Base-by-base conservation (phyloP, 2,329 filamentous ascomycete genomes). In the Verticillium longisporum region DNA sequence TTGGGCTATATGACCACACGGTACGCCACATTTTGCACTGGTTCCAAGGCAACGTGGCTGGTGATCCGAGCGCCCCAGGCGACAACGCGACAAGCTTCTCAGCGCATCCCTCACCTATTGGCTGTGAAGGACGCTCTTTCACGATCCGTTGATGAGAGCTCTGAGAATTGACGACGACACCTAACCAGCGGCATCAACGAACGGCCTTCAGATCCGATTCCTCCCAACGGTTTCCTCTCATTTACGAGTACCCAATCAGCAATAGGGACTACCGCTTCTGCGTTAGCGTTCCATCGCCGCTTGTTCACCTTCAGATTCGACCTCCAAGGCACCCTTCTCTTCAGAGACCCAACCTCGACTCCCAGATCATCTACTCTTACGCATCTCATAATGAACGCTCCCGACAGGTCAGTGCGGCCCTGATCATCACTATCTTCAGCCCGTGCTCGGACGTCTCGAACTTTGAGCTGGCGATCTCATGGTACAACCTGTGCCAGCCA, bases 361-460 rank as follows among this genome's bases (percentile, higher is more conserved):
- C n/a, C 18, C n/a, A 50, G 7, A 21, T 11, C n/a, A 3, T 26
- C n/a, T 5, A 7, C 45, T 11, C 45, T 7, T 50, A 50, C 7
- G 3, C 21, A 36, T 26, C 15, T 56, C 54, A 56, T 3, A 15
- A 61, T 61, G 60, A 61, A 61, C 60, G 60, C 60, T 7, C 60
- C 60, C 11, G 60, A 61, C 26, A 56, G 60, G 60, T 61, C 26
- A 58, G 60, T 41, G 7, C 21, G 18, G 45, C 11, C n/a, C n/a
- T 18, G 45, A 26, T 26, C 10, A 37, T 26, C 31, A 26, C n/a
- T 1, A 13, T 38, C n/a, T n/a, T n/a, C n/a, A n/a, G n/a, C 4
- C 34, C 34, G 3, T 3, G 9, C 34, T 13, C 7, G 13, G 34
- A 13, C 34, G 34, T 13, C 3, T 36, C 7, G 34, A 36, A 36